phyloP scores from a whole-genome alignment of 495 filamentous ascomycete species.

The Tuber calosporum region DNA sequence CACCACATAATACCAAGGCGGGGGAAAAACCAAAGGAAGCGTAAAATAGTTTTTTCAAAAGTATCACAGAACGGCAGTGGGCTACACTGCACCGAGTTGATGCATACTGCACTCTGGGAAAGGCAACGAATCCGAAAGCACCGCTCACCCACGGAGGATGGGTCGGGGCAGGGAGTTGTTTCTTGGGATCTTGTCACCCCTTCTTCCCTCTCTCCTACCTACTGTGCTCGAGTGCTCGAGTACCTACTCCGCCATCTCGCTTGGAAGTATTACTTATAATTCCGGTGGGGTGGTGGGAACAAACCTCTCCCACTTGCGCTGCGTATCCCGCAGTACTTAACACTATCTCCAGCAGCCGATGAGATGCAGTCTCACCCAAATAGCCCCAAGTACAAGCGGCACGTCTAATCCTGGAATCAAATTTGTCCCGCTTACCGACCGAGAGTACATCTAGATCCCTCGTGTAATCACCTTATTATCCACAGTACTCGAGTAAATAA shows the following conservation, averaged over 20 bases:
- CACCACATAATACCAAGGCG: slow-evolving; percentile 13
- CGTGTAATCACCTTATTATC: not conserved
- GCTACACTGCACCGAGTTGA: slow-evolving; percentile 15
- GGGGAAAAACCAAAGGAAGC: slow-evolving; percentile 12
- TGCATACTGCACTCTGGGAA: not conserved
- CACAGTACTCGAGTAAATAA: not conserved
- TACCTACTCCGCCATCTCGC: too few species aligned
- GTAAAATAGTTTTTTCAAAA: not conserved
- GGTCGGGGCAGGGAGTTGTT: slow-evolving; percentile 19
- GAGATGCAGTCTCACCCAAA: slow-evolving; percentile 5
- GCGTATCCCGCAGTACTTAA: not conserved
- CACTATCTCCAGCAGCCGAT: not conserved
- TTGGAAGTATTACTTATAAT: not conserved
- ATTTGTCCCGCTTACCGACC: slow-evolving; percentile 2
- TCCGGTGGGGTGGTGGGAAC: not conserved
- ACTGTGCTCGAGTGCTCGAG: too few species aligned
- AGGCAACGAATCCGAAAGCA: slow-evolving; percentile 21
- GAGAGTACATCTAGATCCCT: not conserved
- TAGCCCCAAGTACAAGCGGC: slow-evolving; percentile 3
- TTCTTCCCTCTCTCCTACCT: slow-evolving; percentile 14
- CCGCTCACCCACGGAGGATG: slow-evolving; percentile 19
- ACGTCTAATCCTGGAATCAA: not conserved
- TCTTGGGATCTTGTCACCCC: slow-evolving; percentile 21
- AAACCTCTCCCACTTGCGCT: not conserved
- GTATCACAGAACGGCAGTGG: slow-evolving; percentile 4